Conservation (phyloP, 331 rosid genomes). For the Malus hybrid region DNA sequence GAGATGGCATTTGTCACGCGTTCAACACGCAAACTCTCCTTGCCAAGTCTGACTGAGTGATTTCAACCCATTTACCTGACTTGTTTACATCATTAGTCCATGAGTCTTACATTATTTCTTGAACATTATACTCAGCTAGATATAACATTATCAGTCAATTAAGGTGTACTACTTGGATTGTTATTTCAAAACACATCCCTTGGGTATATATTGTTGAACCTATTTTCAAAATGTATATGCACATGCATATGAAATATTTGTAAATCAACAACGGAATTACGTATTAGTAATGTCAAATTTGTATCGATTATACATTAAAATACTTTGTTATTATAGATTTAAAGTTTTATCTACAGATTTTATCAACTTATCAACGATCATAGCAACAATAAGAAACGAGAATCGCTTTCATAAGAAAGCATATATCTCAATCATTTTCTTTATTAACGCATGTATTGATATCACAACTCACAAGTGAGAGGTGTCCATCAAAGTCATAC, state of each 20-base stretch:
- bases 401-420: no score
- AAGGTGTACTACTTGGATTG: not conserved
- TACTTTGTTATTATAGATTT: no score
- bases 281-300: no score
- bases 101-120: not conserved
- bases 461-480: not conserved
- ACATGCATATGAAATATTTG: no score
- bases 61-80: not conserved
- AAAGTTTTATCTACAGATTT: no score
- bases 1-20: conserved; percentile 14
- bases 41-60: not conserved
- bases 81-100: not conserved
- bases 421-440: no score
- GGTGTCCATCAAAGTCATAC: conserved; percentile 10
- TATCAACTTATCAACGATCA: no score
- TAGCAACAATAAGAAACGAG: no score
- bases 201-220: not conserved
- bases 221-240: no score
- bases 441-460: no score
- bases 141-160: not conserved
- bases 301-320: no score
- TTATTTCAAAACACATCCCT: not conserved
- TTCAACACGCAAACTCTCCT: conserved; percentile 8
- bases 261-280: no score
- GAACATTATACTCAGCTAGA: not conserved